Base-by-base conservation (phyloP, 2,329 filamentous ascomycete species). In the Macroventuria anomochaeta region DNA sequence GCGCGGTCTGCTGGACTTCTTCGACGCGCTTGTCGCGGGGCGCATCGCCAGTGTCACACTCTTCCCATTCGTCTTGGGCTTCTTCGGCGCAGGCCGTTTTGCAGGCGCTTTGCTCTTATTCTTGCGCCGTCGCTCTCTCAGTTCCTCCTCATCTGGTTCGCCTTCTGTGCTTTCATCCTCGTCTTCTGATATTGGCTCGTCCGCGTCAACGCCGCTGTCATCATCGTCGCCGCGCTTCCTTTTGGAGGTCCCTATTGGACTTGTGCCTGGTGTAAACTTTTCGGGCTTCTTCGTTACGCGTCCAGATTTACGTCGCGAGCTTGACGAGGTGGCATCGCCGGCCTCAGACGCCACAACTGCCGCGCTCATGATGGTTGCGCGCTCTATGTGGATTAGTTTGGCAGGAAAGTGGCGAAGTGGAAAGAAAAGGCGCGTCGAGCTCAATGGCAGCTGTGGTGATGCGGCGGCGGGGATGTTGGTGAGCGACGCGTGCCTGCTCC, bases 1-100 rank as follows among this genome's bases (percentile, higher is more conserved):
- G 63, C 80, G 65, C 51, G 71, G 65, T 48, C 68, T 80, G 36
- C 78, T 74, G 31, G 75, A 25, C 52, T 77, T 77, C 64, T 73
- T 78, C 28, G 72, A 71, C 60, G 76, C 75, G 48, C 48, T 54
- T 6, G 58, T 55, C 34, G 76, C 72, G 6, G 81, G 80, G 20
- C 85, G 79, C 40, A 86, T 80, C 11, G 85, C 83, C 42, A 88
- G 74, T 56, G 77, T 80, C 37, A 75, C 60, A 8, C 75, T 78
- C 54, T 80, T 79, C 43, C 79, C 78, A 59, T 81, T 79, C 23
- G 81, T 82, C 70, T 82, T 86, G 32, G 81, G 74, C 70, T 85
- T 80, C 58, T 83, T 84, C 61, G 74, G 68, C 31, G 70, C 74
- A 8, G 81, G 79, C 38, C 81, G 70, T 46, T 62, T 67, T 10